Base-by-base conservation (phyloP, 768 basidiomycete species). In the Boletus pseudopeckii region DNA sequence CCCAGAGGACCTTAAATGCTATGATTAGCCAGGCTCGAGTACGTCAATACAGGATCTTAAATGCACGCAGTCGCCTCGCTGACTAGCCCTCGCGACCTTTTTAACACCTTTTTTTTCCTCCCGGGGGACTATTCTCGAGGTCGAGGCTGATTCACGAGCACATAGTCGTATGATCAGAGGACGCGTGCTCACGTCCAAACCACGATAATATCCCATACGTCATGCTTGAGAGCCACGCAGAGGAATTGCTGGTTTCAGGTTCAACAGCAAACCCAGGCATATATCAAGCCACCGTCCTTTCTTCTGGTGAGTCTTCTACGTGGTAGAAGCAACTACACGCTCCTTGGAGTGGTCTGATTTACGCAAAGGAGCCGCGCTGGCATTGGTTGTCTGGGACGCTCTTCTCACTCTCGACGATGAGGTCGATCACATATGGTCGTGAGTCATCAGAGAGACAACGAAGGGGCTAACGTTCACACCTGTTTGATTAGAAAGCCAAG, bases 401-500 rank as follows among this genome's bases (percentile, higher is more conserved):
- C 10, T 65, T 33, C 53, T 64, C 41, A 60, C 55, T 30, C 38
- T 66, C 5, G 60, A 43, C 3, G 39, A 57, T 6, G 63, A 64
- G 17, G 48, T 65, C 10, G 17, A 43, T 46, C 44, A 48, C 38
- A 64, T 64, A 42, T 64, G 63, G 63, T 38, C 37, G 63, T 64
- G 46, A 63, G 63, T 65, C 37, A 17, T 49, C 14, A 28, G 1
- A 28, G 26, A 26, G 33, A 38, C n/a, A 11, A 30, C 0, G 3
- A 26, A 32, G 5, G 26, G 10, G 7, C 11, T 33, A 22, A 30
- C 30, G 17, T 13, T 32, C n/a, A 54, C 17, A 11, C 9, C 2
- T 7, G 1, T 17, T 38, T 30, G 32, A 14, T 34, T 30, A 64
- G 63, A 45, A 54, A 53, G 32, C n/a, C 55, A 1, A n/a, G 30